Percentiles rank a stretch among this genome's conserved stretches.
phyloP scores from a whole-genome alignment of 2,329 filamentous ascomycete genomes.

The Diaporthe citri region DNA sequence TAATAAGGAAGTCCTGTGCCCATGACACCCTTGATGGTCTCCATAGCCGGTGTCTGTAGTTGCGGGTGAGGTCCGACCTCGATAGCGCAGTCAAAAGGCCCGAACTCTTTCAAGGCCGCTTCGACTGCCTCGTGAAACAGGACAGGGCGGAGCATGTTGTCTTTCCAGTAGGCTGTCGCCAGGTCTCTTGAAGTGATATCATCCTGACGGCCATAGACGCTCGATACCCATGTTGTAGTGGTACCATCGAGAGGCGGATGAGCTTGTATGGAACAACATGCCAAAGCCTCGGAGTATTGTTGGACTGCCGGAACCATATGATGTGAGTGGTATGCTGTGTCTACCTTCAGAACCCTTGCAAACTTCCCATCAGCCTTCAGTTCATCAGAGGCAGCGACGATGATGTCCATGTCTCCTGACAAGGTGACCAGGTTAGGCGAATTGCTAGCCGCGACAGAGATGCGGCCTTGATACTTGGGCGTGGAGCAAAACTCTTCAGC shows the following conservation, averaged over 20 bases:
- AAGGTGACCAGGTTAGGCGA: constrained; percentile 51
- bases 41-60: constrained; percentile 54
- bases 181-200: constrained; percentile 41
- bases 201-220: constrained; percentile 48
- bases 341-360: constrained; percentile 53
- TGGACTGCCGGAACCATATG: constrained; percentile 57
- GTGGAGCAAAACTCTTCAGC: constrained; percentile 45
- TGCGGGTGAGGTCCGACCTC: constrained; percentile 61
- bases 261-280: constrained; percentile 45
- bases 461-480: constrained; percentile 44
- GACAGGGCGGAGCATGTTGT: constrained; percentile 60
- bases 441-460: constrained; percentile 51
- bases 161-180: constrained; percentile 54
- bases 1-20: constrained; percentile 47
- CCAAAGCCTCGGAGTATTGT: constrained; percentile 51
- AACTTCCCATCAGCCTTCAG: constrained; percentile 48
- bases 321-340: constrained; percentile 63
- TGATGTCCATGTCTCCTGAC: constrained; percentile 51
- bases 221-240: constrained; percentile 55
- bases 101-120: constrained; percentile 43
- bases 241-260: constrained; percentile 43
- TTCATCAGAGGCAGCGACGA: constrained; percentile 43
- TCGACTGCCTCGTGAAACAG: constrained; percentile 57
- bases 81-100: constrained; percentile 52
- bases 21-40: constrained; percentile 49